These are phyloP conservation scores for Albugo laibachii DNA, from an alignment of 352 stramenopile species.

Conservation along the genomic window DNA sequence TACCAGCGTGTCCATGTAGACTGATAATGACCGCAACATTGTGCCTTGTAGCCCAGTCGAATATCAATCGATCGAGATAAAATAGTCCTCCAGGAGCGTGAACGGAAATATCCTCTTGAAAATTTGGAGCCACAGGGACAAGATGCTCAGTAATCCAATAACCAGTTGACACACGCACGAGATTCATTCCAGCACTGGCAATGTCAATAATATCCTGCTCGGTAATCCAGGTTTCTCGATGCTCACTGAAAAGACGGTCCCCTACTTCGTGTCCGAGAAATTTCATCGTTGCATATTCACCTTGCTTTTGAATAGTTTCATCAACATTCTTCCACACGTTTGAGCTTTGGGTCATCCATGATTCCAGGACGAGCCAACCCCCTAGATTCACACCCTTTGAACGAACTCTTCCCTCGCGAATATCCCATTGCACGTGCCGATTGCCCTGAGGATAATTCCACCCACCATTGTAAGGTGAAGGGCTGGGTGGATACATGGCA, in stretches of 20 bases:
- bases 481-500: no score
- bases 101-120: conserved; percentile 13
- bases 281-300: conserved; percentile 11
- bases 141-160: conserved; percentile 20
- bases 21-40: conserved; percentile 34
- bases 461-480: no score
- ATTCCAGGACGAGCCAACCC: conserved; percentile 67
- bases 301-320: conserved; percentile 12
- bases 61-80: conserved; percentile 33
- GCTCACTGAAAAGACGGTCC: conserved; percentile 16
- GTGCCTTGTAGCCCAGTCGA: conserved; percentile 24
- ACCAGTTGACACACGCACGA: conserved; percentile 43
- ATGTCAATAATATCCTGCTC: conserved; percentile 22
- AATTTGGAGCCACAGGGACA: background rate
- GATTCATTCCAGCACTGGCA: conserved; percentile 27
- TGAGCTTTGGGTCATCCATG: conserved; percentile 31
- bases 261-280: conserved; percentile 8
- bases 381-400: conserved; percentile 35
- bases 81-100: conserved; percentile 14
- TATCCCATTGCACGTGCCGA: conserved; percentile 9
- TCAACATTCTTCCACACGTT: conserved; percentile 32
- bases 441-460: background rate
- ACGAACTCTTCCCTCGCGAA: conserved; percentile 9
- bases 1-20: conserved; percentile 26
- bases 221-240: conserved; percentile 32